Evolutionary conservation across 495 filamentous ascomycete species (phyloP), one percentile per base, ranked within the genome.

Genomic region (Penicillium cosmopolitanum): DNA sequence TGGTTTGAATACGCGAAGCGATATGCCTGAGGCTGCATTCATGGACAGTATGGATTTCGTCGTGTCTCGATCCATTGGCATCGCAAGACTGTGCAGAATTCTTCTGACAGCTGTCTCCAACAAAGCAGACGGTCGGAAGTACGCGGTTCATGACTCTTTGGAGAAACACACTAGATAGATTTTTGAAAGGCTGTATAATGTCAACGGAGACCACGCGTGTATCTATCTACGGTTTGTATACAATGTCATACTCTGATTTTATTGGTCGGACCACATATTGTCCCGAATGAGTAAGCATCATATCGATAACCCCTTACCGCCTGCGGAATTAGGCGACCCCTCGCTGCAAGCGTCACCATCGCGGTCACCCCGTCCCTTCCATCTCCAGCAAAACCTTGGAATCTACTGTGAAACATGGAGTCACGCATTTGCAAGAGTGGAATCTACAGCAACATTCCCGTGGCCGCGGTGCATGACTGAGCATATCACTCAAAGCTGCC

Each of bases 281-380:
- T 38, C 10, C 10, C 13, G 35, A 38, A 11, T 38, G 35, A 44
- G 8, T 19, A 16, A 44, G 15, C 5, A 44, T 28, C 12, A 15
- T 70, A 68, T 68, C 65, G 67, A 70, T 70, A 70, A 70, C 44
- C 19, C 7, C 35, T 56, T 50, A 67, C 67, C 67, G 67, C 65
- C 67, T 61, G 31, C 64, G 42, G 9, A 36, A 56, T 61, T 55
- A 11, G 33, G 64, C 44, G 57, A 50, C 65, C 67, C 67, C 67
- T 65, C 67, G 62, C 62, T 58, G 67, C 62, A 70, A 66, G 59
- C 67, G 67, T 66, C 63, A 66, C 55, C 50, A 40, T 38, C 15
- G 11, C 31, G 19, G 19, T 21, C 33, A 18, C 16, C 7, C 51
- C 31, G 33, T 43, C 60, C 23, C 50, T 43, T 44, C 25, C 15